These are phyloP conservation scores for Endotrypanum monterogeii DNA, from an alignment of 208 protist genomes.

Conservation along the genomic window DNA sequence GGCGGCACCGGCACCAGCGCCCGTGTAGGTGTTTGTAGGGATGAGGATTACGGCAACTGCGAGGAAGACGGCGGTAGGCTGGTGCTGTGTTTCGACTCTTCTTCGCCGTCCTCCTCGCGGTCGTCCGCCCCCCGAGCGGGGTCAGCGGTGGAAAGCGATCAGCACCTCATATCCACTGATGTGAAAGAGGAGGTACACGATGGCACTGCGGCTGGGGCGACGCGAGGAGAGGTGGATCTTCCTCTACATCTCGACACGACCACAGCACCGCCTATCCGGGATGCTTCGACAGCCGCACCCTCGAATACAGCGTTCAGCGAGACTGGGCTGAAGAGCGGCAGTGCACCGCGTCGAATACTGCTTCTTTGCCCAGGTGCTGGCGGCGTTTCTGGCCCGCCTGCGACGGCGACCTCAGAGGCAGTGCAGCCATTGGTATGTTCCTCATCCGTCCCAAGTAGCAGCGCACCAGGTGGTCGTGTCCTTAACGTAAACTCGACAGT, in stretches of 20 bases:
- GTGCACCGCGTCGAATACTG: constrained; percentile 2
- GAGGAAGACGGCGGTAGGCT: constrained; percentile 9
- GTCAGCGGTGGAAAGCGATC: background rate
- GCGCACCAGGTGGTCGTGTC: constrained; percentile 1
- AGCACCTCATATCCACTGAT: background rate
- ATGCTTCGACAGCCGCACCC: background rate
- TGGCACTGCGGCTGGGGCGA: background rate
- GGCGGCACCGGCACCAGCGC: too few species aligned
- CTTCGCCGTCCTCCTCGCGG: constrained; percentile 2
- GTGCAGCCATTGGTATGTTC: background rate
- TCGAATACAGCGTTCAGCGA: background rate
- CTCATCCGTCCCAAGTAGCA: background rate
- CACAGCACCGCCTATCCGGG: background rate
- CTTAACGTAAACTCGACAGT: background rate
- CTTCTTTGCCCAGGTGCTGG: constrained; percentile 1
- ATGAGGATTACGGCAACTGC: background rate
- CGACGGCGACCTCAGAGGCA: background rate
- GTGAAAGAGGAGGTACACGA: background rate
- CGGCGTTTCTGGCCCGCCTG: background rate
- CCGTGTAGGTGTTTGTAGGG: background rate
- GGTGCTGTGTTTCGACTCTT: constrained; percentile 27
- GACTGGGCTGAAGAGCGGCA: background rate
- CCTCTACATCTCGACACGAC: background rate
- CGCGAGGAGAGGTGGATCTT: background rate
- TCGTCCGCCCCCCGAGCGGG: background rate